These are phyloP conservation scores for Allantophomopsis lycopodina DNA, from an alignment of 2,329 filamentous ascomycete genomes.

Conservation along the genomic window DNA sequence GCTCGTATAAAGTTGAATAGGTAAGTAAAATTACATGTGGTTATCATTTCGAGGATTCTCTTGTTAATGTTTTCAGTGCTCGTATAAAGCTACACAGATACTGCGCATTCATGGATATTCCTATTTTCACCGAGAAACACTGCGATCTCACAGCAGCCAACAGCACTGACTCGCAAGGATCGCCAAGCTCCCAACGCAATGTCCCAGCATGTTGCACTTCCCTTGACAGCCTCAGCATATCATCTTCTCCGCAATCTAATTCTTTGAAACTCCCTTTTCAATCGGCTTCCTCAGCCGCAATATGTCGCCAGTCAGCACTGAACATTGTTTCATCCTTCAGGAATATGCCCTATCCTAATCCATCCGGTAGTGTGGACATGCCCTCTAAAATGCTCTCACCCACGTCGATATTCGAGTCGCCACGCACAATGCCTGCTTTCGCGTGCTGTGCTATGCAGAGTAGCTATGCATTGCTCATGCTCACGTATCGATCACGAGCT, in stretches of 20 bases:
- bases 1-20: conserved; percentile 32
- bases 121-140: conserved; percentile 28
- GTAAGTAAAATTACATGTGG: conserved; percentile 9
- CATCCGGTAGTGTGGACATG: conserved; percentile 6
- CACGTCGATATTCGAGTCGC: conserved; percentile 1
- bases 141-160: conserved; percentile 24
- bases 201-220: conserved; percentile 10
- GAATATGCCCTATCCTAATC: conserved; percentile 28
- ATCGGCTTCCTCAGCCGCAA: conserved; percentile 28
- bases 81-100: conserved; percentile 33
- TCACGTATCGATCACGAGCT: neutral
- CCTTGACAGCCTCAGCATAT: neutral
- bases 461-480: conserved; percentile 12
- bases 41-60: neutral
- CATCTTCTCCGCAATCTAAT: too few species aligned
- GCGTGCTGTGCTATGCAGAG: conserved; percentile 13
- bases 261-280: conserved; percentile 22
- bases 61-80: conserved; percentile 18
- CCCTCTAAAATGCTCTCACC: neutral
- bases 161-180: too few species aligned
- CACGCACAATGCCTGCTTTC: conserved; percentile 12
- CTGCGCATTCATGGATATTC: conserved; percentile 30
- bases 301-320: conserved; percentile 30
- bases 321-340: conserved; percentile 29
- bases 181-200: conserved; percentile 7